Percentiles rank a stretch among this genome's conserved stretches.
These are phyloP conservation scores for Pseudogymnoascus verrucosus DNA, from an alignment of 2,329 filamentous ascomycete species.

Conservation along the genomic window DNA sequence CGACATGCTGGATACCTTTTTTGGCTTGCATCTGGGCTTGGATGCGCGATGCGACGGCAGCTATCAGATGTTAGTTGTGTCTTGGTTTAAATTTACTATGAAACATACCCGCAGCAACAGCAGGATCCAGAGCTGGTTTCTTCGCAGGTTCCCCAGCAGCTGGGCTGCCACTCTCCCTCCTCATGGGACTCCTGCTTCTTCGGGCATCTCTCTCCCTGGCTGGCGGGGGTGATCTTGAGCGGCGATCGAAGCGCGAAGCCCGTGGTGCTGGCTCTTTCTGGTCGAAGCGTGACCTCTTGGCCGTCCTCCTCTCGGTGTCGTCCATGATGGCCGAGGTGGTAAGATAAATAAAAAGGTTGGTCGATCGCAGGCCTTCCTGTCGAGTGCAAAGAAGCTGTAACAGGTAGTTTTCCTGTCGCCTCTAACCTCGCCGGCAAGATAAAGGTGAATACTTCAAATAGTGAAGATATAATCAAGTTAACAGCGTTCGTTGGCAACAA, in stretches of 20 bases:
- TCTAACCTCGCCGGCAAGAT: not conserved
- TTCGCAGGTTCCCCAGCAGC: conserved; percentile 27
- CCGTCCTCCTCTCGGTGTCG: conserved; percentile 62
- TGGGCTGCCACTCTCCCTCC: conserved; percentile 25
- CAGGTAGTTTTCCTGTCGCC: not conserved
- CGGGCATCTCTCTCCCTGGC: conserved; percentile 57
- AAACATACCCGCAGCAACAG: conserved; percentile 65
- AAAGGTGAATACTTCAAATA: not conserved
- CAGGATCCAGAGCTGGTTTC: conserved; percentile 53
- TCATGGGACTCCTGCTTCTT: conserved; percentile 69
- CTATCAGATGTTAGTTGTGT: conserved; percentile 32
- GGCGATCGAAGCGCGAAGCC: conserved; percentile 78
- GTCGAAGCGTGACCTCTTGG: conserved; percentile 89
- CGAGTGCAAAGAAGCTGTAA: not conserved
- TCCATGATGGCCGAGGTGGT: conserved; percentile 47
- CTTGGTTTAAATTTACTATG: conserved; percentile 9
- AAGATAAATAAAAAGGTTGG: not conserved
- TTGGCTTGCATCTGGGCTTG: conserved; percentile 77
- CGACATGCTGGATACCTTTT: conserved; percentile 83
- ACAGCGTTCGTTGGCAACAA: not conserved
- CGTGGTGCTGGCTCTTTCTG: conserved; percentile 76
- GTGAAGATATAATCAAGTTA: not conserved
- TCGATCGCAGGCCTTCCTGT: not conserved
- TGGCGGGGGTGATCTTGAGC: conserved; percentile 72
- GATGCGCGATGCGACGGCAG: conserved; percentile 82